phyloP scores from a whole-genome alignment of 208 protist genomes.

The Leishmania tarentolae region DNA sequence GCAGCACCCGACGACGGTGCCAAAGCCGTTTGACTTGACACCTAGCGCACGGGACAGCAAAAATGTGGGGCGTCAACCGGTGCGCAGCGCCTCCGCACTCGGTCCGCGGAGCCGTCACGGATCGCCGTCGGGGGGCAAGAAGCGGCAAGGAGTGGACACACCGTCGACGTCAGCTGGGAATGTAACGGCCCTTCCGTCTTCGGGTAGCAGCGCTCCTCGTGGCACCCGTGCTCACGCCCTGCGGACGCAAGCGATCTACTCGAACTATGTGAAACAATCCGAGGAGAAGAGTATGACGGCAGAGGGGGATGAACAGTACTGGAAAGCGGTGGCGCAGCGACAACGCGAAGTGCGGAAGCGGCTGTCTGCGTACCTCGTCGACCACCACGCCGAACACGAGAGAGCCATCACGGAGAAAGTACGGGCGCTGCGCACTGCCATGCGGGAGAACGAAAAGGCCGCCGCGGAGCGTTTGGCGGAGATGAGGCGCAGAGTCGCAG shows the following conservation, averaged over 20 bases:
- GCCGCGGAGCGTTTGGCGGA: constrained; percentile 57
- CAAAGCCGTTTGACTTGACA: constrained; percentile 67
- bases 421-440: constrained; percentile 43
- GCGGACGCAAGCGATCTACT: constrained; percentile 73
- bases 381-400: constrained; percentile 51
- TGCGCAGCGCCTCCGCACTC: constrained; percentile 13
- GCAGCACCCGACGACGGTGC: constrained; percentile 38
- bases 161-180: neutral
- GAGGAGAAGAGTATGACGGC: constrained; percentile 27
- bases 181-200: neutral
- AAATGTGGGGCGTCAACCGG: constrained; percentile 19
- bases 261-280: constrained; percentile 46
- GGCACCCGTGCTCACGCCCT: constrained; percentile 84
- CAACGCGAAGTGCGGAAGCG: constrained; percentile 66
- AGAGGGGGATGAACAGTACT: constrained; percentile 34
- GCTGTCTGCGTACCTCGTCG: constrained; percentile 59
- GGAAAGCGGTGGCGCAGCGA: constrained; percentile 33
- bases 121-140: neutral
- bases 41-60: constrained; percentile 25
- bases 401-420: constrained; percentile 65
- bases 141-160: neutral
- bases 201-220: constrained; percentile 26
- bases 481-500: constrained; percentile 70
- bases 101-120: constrained; percentile 3
- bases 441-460: constrained; percentile 53